A percentile compares a stretch with the other conserved stretches of the same genome.
These are phyloP conservation scores for Mortierella sp. DNA, from an alignment of 371 early-diverging fungal genomes.

Conservation along the genomic window DNA sequence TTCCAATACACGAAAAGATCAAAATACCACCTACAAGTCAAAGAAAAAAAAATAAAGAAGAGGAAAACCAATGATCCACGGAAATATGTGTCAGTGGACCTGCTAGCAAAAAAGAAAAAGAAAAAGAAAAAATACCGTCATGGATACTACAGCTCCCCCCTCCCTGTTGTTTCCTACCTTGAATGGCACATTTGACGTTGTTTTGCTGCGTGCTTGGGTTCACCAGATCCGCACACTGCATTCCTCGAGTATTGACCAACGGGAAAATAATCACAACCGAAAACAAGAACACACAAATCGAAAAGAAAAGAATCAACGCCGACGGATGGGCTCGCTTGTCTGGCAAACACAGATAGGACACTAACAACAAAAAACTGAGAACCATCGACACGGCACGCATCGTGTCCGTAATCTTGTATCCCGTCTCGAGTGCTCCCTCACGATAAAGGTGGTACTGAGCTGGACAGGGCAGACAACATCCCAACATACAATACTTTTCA, in stretches of 20 bases:
- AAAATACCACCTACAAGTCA: slow-evolving; percentile 55
- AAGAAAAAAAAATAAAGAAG: background rate
- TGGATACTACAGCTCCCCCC: no score
- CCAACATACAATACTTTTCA: slow-evolving; percentile 5
- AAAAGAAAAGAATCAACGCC: slow-evolving; percentile 65
- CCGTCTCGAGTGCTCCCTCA: slow-evolving; percentile 54
- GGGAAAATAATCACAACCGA: slow-evolving; percentile 59
- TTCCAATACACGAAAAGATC: slow-evolving; percentile 63
- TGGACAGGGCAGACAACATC: slow-evolving; percentile 12
- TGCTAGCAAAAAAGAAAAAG: background rate
- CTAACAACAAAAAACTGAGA: slow-evolving; percentile 55
- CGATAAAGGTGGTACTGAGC: slow-evolving; percentile 46
- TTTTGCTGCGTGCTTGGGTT: slow-evolving; percentile 58
- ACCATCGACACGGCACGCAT: slow-evolving; percentile 60
- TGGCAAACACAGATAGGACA: slow-evolving; percentile 66
- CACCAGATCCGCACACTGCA: slow-evolving; percentile 61
- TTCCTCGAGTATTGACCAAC: slow-evolving; percentile 55
- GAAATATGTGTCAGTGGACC: background rate
- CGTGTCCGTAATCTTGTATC: slow-evolving; percentile 57
- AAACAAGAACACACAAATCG: slow-evolving; percentile 61
- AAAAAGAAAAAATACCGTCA: background rate
- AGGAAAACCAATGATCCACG: background rate
- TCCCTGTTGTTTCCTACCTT: slow-evolving; percentile 48
- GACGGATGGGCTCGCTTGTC: slow-evolving; percentile 71
- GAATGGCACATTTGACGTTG: slow-evolving; percentile 65